These are phyloP conservation scores for Malassezia vespertilionis DNA, from an alignment of 1,284 basidiomycete species.

Conservation along the genomic window DNA sequence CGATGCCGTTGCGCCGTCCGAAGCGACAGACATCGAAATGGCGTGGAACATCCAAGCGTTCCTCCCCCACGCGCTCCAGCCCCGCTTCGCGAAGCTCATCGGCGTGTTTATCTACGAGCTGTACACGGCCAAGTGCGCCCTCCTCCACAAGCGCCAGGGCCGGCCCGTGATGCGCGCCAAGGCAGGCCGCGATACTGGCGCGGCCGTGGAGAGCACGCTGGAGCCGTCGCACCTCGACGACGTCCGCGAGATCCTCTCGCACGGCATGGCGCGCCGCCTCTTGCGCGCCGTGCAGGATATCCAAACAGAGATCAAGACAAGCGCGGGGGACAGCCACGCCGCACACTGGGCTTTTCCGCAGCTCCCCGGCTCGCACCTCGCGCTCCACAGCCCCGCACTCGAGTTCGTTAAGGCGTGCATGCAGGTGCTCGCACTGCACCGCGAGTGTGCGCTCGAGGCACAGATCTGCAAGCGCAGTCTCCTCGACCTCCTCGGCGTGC, in stretches of 20 bases:
- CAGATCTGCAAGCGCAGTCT: slow-evolving; percentile 78
- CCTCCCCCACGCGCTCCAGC: slow-evolving; percentile 71
- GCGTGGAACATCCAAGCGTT: slow-evolving; percentile 90
- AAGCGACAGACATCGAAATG: slow-evolving; percentile 56
- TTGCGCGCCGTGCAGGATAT: slow-evolving; percentile 63
- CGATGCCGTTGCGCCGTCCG: slow-evolving; percentile 43
- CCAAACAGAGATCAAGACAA: slow-evolving; percentile 42
- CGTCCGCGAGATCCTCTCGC: slow-evolving; percentile 51
- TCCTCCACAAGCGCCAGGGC: slow-evolving; percentile 45
- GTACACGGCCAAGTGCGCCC: slow-evolving; percentile 62
- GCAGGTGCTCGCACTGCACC: slow-evolving; percentile 61
- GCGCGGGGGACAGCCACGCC: slow-evolving; percentile 53
- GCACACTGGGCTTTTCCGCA: slow-evolving; percentile 59
- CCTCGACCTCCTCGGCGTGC: slow-evolving; percentile 74
- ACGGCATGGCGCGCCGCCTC: slow-evolving; percentile 70
- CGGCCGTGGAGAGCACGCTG: neutral
- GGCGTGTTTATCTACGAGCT: slow-evolving; percentile 78
- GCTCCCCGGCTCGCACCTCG: slow-evolving; percentile 73
- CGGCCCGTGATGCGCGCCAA: slow-evolving; percentile 57
- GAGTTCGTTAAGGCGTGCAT: slow-evolving; percentile 84
- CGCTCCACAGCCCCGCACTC: slow-evolving; percentile 62
- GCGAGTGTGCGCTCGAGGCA: slow-evolving; percentile 70
- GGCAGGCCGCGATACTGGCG: neutral
- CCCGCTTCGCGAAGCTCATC: slow-evolving; percentile 64
- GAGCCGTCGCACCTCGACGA: slow-evolving; percentile 55